A percentile compares a stretch with the other conserved stretches of the same genome.
Conservation (phyloP, 164 flowering plant species). For the Magnolia officinalis region DNA sequence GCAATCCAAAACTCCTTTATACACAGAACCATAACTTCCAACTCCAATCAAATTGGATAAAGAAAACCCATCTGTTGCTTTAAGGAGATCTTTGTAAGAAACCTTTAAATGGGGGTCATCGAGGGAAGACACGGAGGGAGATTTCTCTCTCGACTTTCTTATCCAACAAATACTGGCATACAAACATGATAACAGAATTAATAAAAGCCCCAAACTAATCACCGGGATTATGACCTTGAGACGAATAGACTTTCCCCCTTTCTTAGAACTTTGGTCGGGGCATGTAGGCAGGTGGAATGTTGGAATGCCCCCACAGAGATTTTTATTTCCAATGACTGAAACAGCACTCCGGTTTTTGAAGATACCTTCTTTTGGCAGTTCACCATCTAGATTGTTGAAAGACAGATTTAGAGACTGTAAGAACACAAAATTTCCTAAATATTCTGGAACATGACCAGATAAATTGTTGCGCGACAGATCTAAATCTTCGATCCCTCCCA, state of each 20-base stretch:
- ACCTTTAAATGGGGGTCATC: not conserved
- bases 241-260: not conserved
- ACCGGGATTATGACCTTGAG: not conserved
- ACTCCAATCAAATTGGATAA: slow-evolving; percentile 25
- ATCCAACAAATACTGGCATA: not conserved
- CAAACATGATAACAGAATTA: not conserved
- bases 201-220: not conserved
- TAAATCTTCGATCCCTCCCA: slow-evolving; percentile 8
- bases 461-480: slow-evolving; percentile 17
- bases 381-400: slow-evolving; percentile 13
- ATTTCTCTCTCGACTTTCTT: not conserved
- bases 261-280: not conserved
- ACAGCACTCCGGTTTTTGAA: slow-evolving; percentile 9
- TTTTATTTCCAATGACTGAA: slow-evolving; percentile 5
- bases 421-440: not conserved
- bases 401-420: slow-evolving; percentile 11
- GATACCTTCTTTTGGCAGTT: slow-evolving; percentile 6
- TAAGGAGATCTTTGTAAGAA: slow-evolving; percentile 18
- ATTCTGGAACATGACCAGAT: slow-evolving; percentile 13
- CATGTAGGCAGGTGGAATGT: not conserved
- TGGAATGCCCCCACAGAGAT: not conserved
- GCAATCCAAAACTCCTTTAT: slow-evolving; percentile 20
- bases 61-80: slow-evolving; percentile 30
- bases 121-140: not conserved
- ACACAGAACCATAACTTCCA: slow-evolving; percentile 37